Evolutionary conservation across 345 rosid species (phyloP).

Genomic region (Gossypium sturtianum): DNA sequence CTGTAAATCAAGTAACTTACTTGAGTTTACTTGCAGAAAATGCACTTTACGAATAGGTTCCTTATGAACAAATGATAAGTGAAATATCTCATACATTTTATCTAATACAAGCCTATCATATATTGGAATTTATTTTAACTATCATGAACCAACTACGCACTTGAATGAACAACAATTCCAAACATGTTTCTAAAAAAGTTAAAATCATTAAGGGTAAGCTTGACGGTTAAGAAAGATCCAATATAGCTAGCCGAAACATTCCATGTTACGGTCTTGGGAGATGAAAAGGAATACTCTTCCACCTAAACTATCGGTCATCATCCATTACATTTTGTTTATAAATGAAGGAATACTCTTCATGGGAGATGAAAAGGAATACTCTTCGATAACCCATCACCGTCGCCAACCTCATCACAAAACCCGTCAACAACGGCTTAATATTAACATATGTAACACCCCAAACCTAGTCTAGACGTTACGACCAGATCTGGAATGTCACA

Average conservation of each 20-base stretch:
- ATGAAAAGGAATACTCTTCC: constrained; percentile 19
- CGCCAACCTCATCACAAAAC: too few species aligned
- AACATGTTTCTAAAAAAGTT: constrained; percentile 54
- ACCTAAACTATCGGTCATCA: constrained; percentile 63
- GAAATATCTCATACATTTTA: too few species aligned
- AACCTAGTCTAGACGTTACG: too few species aligned
- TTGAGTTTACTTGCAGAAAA: too few species aligned
- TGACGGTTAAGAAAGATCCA: constrained; percentile 60
- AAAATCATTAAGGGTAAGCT: constrained; percentile 65
- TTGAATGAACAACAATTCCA: constrained; percentile 45
- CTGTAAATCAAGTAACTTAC: too few species aligned
- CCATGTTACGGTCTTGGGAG: neutral
- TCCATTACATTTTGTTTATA: constrained; percentile 71
- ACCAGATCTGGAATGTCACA: too few species aligned
- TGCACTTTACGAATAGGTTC: too few species aligned
- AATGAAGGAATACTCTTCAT: constrained; percentile 71
- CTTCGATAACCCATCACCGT: neutral
- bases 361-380: constrained; percentile 48
- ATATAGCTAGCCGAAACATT: constrained; percentile 41
- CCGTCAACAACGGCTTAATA: too few species aligned
- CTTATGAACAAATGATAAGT: too few species aligned
- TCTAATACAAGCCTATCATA: too few species aligned
- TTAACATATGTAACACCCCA: too few species aligned
- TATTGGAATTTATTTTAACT: too few species aligned
- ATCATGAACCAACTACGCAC: constrained; percentile 21